Evolutionary conservation across 257 asterid genomes (phyloP).

Genomic region (Ophiorrhiza pumila): DNA sequence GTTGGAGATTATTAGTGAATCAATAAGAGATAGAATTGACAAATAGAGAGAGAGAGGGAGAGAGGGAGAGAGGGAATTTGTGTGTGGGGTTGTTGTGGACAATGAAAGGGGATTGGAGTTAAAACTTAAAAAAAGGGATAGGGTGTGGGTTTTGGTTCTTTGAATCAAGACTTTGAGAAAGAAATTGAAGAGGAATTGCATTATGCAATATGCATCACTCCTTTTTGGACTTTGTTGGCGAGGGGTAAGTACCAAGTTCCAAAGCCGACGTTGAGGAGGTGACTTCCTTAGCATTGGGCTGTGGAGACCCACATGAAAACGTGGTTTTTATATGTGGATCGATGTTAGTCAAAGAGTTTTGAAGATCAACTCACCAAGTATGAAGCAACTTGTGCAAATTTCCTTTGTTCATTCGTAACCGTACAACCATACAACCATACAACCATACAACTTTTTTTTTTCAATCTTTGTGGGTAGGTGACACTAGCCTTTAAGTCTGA

Average conservation of each 20-base stretch:
- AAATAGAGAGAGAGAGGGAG: no score
- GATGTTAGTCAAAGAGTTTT: neutral
- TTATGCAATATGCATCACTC: no score
- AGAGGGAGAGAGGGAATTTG: no score
- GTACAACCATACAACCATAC: neutral
- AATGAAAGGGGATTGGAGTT: neutral
- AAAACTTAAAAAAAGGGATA: neutral
- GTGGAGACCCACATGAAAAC: slow-evolving; percentile 18
- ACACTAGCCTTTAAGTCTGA: no score
- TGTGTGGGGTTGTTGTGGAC: no score
- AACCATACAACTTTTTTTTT: no score
- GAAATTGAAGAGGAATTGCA: neutral
- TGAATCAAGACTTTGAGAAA: slow-evolving; percentile 7
- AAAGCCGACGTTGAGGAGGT: neutral
- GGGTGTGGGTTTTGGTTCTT: neutral
- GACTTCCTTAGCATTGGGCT: neutral
- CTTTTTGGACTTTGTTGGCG: neutral
- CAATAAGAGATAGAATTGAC: no score
- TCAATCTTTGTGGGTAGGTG: no score
- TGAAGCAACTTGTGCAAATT: neutral
- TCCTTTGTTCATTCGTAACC: no score
- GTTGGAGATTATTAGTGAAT: no score
- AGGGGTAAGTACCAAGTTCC: neutral
- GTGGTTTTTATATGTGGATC: neutral
- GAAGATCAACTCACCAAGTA: neutral